Conservation (phyloP, 805 yeast species). For the Candida nemodendra region DNA sequence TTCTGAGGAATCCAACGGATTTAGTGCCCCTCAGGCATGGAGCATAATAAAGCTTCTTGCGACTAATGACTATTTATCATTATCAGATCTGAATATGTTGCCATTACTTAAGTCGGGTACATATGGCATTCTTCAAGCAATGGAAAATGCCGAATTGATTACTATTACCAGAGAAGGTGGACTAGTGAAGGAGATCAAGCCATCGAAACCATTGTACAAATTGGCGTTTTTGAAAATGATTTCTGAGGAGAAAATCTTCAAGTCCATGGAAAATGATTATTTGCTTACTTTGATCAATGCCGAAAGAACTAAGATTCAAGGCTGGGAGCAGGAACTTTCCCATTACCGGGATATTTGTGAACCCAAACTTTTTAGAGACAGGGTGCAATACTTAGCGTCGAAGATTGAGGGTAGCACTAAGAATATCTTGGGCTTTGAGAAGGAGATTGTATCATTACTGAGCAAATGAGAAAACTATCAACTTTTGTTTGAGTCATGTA, state of each 20-base stretch:
- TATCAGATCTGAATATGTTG: conserved; percentile 50
- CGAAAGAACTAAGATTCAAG: conserved; percentile 61
- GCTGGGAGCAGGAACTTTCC: conserved; percentile 71
- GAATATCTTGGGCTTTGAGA: conserved; percentile 49
- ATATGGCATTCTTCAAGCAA: conserved; percentile 55
- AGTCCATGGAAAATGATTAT: conserved; percentile 63
- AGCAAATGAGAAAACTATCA: too few relatives aligned
- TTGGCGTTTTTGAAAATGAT: conserved; percentile 76
- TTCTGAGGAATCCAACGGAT: conserved; percentile 40
- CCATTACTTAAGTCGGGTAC: conserved; percentile 61
- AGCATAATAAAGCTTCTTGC: conserved; percentile 66
- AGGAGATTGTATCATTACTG: conserved; percentile 28
- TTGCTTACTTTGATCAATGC: conserved; percentile 50
- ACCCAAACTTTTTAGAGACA: conserved; percentile 52
- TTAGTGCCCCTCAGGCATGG: conserved; percentile 88
- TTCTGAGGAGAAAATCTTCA: conserved; percentile 52
- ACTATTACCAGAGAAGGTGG: conserved; percentile 76
- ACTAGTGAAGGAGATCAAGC: conserved; percentile 57
- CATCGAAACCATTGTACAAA: conserved; percentile 81
- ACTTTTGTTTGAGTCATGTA: too few relatives aligned
- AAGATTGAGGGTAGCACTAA: conserved; percentile 65
- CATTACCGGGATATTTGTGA: conserved; percentile 51
- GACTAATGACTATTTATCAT: conserved; percentile 42
- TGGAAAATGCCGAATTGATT: conserved; percentile 80
- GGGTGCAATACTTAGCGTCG: conserved; percentile 64